Conservation (phyloP, 2,329 filamentous ascomycete species). For the Phialophora verrucosa region DNA sequence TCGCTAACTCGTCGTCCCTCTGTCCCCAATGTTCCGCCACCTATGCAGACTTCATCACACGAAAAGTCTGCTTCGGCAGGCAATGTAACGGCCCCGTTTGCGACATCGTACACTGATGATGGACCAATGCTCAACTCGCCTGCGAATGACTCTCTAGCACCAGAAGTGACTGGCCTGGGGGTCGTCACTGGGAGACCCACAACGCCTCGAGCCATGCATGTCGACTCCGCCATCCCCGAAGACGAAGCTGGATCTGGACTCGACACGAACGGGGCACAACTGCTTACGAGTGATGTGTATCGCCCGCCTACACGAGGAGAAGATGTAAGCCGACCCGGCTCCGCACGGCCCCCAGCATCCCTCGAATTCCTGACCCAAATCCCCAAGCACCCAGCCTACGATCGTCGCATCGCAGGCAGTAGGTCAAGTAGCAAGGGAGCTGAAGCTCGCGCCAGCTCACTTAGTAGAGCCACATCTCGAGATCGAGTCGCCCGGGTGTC, state of each 20-base stretch:
- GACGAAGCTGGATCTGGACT: slow-evolving; percentile 59
- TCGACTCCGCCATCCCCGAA: slow-evolving; percentile 56
- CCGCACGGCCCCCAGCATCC: slow-evolving; percentile 26
- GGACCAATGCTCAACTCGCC: slow-evolving; percentile 48
- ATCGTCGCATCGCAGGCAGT: slow-evolving; percentile 43
- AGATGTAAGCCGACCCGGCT: slow-evolving; percentile 29
- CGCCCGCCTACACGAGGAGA: slow-evolving; percentile 43
- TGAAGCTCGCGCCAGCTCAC: slow-evolving; percentile 57
- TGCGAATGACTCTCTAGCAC: slow-evolving; percentile 61
- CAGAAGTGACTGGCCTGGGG: slow-evolving; percentile 17
- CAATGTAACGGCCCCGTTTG: slow-evolving; percentile 40
- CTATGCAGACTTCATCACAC: slow-evolving; percentile 57
- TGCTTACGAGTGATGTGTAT: slow-evolving; percentile 47
- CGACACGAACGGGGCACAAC: slow-evolving; percentile 58
- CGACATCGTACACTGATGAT: slow-evolving; percentile 51
- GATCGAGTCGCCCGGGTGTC: slow-evolving; percentile 37
- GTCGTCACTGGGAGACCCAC: slow-evolving; percentile 66
- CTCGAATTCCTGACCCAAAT: slow-evolving; percentile 34
- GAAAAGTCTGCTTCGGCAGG: slow-evolving; percentile 47
- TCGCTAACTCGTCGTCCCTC: slow-evolving; percentile 82
- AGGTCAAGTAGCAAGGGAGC: slow-evolving; percentile 49
- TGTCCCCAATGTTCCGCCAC: slow-evolving; percentile 79
- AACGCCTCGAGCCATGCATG: slow-evolving; percentile 88
- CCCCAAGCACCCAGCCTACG: slow-evolving; percentile 38
- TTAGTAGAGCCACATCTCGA: slow-evolving; percentile 54